Percentiles rank a stretch among this genome's conserved stretches.
Conservation (phyloP, 2,329 filamentous ascomycete genomes). For the Sphaerulina vaccinii region DNA sequence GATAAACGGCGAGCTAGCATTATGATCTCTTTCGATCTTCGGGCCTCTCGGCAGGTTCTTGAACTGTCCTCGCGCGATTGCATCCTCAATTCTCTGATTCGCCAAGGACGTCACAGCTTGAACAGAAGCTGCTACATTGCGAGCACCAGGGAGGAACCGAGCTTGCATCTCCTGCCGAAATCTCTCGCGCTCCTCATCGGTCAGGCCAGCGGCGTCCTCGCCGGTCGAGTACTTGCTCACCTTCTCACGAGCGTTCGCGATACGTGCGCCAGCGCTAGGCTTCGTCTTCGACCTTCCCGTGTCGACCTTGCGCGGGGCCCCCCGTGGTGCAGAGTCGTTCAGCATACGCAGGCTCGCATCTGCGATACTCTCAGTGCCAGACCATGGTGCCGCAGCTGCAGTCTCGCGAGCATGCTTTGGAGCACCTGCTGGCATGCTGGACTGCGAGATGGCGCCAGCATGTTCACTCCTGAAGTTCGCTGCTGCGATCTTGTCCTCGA, state of each 20-base stretch:
- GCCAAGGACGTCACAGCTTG: constrained; percentile 78
- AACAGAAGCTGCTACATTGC: constrained; percentile 72
- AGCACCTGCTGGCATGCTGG: constrained; percentile 54
- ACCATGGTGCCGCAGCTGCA: constrained; percentile 71
- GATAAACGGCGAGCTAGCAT: constrained; percentile 82
- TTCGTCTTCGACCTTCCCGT: constrained; percentile 43
- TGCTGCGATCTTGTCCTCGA: constrained; percentile 59
- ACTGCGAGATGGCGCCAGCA: constrained; percentile 33
- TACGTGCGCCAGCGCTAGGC: constrained; percentile 47
- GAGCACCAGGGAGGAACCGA: constrained; percentile 70
- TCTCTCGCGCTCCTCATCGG: constrained; percentile 69
- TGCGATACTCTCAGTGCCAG: constrained; percentile 68
- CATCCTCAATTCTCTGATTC: constrained; percentile 90
- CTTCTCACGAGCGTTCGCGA: constrained; percentile 60
- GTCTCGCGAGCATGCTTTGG: constrained; percentile 66
- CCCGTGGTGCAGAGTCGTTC: constrained; percentile 51
- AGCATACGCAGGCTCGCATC: constrained; percentile 81
- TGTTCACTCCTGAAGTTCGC: constrained; percentile 56
- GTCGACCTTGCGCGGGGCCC: constrained; percentile 47
- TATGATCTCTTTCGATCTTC: constrained; percentile 75
- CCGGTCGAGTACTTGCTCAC: constrained; percentile 53
- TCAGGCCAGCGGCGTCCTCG: constrained; percentile 57
- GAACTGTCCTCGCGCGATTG: constrained; percentile 89
- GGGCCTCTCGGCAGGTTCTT: constrained; percentile 78
- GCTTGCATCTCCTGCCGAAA: constrained; percentile 74